These are phyloP conservation scores for Leccinum ponderosum DNA, from an alignment of 1,284 basidiomycete species.

Conservation along the genomic window DNA sequence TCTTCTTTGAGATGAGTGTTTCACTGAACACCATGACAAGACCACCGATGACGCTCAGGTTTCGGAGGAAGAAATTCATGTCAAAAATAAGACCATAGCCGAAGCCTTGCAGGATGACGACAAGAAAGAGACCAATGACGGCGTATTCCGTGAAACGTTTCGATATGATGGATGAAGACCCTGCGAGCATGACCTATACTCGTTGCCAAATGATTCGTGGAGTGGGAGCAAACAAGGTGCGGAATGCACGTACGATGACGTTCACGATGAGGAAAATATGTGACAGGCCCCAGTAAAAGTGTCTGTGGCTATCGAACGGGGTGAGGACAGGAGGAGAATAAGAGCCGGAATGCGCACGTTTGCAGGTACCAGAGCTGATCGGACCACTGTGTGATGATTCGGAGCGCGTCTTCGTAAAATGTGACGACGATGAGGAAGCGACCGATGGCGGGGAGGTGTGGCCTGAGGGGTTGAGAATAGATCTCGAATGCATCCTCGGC, in stretches of 20 bases:
- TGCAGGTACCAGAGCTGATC: conserved; percentile 98
- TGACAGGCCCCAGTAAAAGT: conserved; percentile 94
- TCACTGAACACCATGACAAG: conserved; percentile 99
- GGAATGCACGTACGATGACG: conserved; percentile 72
- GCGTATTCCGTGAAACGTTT: conserved; percentile 90
- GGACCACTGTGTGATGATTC: conserved; percentile 92
- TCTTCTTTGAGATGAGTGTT: conserved; percentile 85
- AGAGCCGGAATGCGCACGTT: conserved; percentile 46
- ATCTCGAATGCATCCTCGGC: conserved; percentile 94
- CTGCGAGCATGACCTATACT: conserved; percentile 82
- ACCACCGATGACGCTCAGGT: conserved; percentile 89
- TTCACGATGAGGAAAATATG: conserved; percentile 93
- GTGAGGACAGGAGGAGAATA: not conserved
- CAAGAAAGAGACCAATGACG: conserved; percentile 85
- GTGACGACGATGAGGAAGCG: conserved; percentile 98
- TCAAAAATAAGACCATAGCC: conserved; percentile 97
- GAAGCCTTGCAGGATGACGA: conserved; percentile 94
- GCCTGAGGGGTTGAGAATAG: conserved; percentile 92
- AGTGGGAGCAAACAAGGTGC: not conserved
- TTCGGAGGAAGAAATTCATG: conserved; percentile 99
- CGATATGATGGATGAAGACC: conserved; percentile 86
- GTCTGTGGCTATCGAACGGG: conserved; percentile 68
- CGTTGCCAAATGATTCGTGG: not conserved
- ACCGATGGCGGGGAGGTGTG: conserved; percentile 93
- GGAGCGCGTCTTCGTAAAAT: conserved; percentile 94